phyloP scores from a whole-genome alignment of 257 asterid species.

The Perilla frutescens region DNA sequence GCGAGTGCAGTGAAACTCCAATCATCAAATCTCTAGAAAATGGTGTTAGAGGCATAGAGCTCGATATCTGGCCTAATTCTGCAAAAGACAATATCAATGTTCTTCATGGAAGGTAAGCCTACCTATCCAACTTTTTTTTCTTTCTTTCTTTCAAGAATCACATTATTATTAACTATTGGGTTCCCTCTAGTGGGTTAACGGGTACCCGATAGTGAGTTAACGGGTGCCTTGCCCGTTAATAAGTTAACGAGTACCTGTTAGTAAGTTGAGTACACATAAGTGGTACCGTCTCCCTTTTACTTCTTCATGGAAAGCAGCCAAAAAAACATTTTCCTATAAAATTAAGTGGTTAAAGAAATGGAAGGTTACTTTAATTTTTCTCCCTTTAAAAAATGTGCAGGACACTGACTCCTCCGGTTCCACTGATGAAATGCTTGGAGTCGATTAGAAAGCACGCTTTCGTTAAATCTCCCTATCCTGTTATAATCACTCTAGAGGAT shows the following conservation, averaged over 20 bases:
- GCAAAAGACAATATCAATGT: constrained; percentile 67
- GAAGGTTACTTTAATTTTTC: no score
- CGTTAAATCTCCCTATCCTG: constrained; percentile 81
- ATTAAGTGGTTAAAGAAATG: no score
- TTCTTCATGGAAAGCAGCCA: no score
- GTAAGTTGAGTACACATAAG: no score
- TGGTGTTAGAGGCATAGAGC: constrained; percentile 89
- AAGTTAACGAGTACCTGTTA: no score
- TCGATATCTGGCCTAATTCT: constrained; percentile 88
- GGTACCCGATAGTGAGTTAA: no score
- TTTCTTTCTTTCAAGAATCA: no score
- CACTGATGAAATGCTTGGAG: constrained; percentile 76
- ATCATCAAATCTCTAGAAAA: constrained; percentile 73
- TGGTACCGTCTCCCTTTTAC: no score
- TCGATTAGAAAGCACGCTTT: constrained; percentile 83
- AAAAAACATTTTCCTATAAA: no score
- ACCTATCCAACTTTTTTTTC: not conserved
- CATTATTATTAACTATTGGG: no score
- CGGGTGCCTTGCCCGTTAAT: no score
- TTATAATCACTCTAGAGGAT: constrained; percentile 86
- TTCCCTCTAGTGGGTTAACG: no score
- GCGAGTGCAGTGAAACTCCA: constrained; percentile 85
- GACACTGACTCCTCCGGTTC: constrained; percentile 85
- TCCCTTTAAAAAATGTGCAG: constrained; percentile 45
- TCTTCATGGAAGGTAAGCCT: constrained; percentile 80